These are phyloP conservation scores for Acanthamoeba castellanii DNA, from an alignment of 208 protist species.

Conservation along the genomic window DNA sequence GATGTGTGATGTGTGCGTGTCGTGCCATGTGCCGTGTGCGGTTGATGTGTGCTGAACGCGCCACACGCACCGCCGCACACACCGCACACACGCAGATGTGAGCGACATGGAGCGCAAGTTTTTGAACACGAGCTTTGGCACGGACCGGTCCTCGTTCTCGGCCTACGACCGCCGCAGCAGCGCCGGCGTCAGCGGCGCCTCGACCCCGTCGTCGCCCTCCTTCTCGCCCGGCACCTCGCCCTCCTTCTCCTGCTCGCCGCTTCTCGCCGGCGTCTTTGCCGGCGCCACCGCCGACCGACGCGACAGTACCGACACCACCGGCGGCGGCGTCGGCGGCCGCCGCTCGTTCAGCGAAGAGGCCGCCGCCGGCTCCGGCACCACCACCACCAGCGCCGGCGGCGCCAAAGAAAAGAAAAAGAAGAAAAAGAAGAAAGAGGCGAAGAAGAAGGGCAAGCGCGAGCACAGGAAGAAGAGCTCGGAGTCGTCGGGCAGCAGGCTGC, in stretches of 20 bases:
- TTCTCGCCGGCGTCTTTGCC: not conserved
- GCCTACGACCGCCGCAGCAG: not conserved
- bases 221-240: conserved; percentile 8
- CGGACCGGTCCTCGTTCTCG: not conserved
- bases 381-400: not conserved
- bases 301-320: not conserved
- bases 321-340: not conserved
- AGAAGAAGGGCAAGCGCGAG: not conserved
- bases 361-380: not conserved
- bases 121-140: not conserved
- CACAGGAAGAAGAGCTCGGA: not conserved
- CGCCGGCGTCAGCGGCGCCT: not conserved
- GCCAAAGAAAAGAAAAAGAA: not conserved
- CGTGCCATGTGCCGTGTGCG: no score
- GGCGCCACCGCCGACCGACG: no score
- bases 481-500: no score
- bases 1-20: no score
- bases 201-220: not conserved
- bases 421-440: conserved; percentile 9
- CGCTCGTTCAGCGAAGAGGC: not conserved
- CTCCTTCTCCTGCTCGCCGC: not conserved
- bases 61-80: no score
- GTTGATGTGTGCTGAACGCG: no score
- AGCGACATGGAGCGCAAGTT: not conserved
- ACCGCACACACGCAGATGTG: no score